Evolutionary conservation across 2,329 filamentous ascomycete genomes (phyloP), one percentile per base, ranked within the genome.

Genomic region (Aspergillus udagawae): DNA sequence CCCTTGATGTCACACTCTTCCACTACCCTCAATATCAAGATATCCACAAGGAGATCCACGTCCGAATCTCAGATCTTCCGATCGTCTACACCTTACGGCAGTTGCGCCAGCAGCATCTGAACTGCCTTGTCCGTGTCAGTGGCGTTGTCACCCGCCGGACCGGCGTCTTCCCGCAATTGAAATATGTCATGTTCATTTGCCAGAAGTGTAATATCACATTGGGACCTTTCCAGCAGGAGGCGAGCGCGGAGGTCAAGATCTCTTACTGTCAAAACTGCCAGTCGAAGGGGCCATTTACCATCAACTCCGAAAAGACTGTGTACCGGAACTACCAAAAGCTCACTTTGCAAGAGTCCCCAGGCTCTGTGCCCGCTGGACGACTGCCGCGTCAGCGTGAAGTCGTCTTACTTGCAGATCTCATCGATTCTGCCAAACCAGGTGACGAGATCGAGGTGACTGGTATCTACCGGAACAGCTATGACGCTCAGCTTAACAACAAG

Each of bases 311-410:
- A 73, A 95, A 96, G 81, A 99, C 94, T 0, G 90, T 99, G 17
- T 99, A 99, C 78, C 89, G 94, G 61, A 99, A 99, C 75, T 99
- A 97, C 77, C 94, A 99, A 74, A 99, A 97, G 72, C 81, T 99
- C 66, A 99, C 94, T 0, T 83, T 99, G 12, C 94, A 99, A 70
- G 94, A 99, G 74, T 96, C 95, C 0, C 94, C 94, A 3, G 95
- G 94, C 54, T 97, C 94, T 6, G 94, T 99, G 3, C 95, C 94
- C 4, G 92, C 95, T 38, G 94, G 94, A 68, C 92, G 94, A 75
- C 83, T 99, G 49, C 94, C 94, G 3, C 89, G 95, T 54, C 90
- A 94, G 70, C 86, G 94, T 53, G 94, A 99, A 71, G 93, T 99
- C 41, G 92, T 99, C 62, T 84, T 99, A 12, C 85, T 99, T 2